A percentile compares a stretch with the other conserved stretches of the same genome.
Conservation (phyloP, 345 rosid species). For the Erucastrum elatum region DNA sequence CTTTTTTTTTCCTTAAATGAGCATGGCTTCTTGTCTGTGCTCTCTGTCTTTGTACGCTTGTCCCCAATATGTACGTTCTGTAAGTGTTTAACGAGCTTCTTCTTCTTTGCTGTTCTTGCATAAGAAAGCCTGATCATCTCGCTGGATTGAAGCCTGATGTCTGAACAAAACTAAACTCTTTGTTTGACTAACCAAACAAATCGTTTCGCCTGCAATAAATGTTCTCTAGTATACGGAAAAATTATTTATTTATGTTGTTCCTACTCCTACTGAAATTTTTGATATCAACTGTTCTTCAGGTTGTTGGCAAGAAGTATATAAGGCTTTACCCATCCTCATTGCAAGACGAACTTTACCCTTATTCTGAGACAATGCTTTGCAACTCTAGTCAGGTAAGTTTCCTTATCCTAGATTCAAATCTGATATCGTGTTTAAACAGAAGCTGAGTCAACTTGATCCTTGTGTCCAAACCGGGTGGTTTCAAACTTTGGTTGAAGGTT, state of each 20-base stretch:
- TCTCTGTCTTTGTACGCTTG: background rate
- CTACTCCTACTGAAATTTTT: constrained; percentile 17
- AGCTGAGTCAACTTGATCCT: background rate
- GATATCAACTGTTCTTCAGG: constrained; percentile 45
- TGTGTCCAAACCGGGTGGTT: constrained; percentile 6
- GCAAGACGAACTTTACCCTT: constrained; percentile 79
- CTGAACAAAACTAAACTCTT: constrained; percentile 33
- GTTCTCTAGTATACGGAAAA: background rate
- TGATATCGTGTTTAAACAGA: background rate
- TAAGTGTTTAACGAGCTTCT: constrained; percentile 20
- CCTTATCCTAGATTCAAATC: background rate
- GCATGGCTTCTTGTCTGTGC: constrained; percentile 18
- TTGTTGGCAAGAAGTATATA: constrained; percentile 87
- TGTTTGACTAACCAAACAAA: constrained; percentile 37
- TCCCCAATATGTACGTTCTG: background rate
- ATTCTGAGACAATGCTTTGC: constrained; percentile 78
- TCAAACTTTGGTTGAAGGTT: constrained; percentile 57
- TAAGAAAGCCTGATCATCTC: constrained; percentile 18
- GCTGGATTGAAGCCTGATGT: constrained; percentile 39
- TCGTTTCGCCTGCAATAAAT: constrained; percentile 19
- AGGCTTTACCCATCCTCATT: constrained; percentile 77
- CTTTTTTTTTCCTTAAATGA: background rate
- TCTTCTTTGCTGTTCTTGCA: constrained; percentile 36
- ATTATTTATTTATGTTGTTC: background rate
- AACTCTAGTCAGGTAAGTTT: constrained; percentile 88